phyloP scores from a whole-genome alignment of 2,329 filamentous ascomycete species.

The Parafenestella ontariensis region DNA sequence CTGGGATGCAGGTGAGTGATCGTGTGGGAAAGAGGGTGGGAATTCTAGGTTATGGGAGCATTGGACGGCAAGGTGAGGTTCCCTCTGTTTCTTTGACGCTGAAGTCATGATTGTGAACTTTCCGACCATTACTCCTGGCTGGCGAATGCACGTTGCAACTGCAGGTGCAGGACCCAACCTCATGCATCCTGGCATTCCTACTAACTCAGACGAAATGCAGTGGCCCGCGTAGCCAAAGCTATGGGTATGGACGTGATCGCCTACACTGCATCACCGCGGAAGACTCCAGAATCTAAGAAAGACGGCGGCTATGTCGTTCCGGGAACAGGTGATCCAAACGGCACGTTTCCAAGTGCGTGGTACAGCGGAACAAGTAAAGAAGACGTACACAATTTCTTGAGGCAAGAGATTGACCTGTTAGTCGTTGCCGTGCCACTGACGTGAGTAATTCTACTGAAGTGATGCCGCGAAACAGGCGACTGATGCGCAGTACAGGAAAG shows the following conservation, averaged over 20 bases:
- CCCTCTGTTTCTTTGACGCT: too few relatives aligned
- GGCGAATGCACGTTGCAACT: not conserved
- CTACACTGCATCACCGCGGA: conserved; percentile 74
- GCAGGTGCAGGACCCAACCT: not conserved
- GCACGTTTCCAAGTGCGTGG: conserved; percentile 63
- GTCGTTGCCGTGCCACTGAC: conserved; percentile 66
- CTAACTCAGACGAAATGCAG: conserved; percentile 34
- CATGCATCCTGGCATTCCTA: too few relatives aligned
- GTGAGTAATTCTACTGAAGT: conserved; percentile 28
- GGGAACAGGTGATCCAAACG: conserved; percentile 68
- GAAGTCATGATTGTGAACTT: too few relatives aligned
- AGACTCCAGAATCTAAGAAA: conserved; percentile 67
- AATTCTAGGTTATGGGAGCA: conserved; percentile 68
- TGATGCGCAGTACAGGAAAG: conserved; percentile 25
- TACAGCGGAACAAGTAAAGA: conserved; percentile 62
- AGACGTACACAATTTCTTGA: conserved; percentile 61
- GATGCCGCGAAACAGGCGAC: not conserved
- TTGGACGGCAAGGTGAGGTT: conserved; percentile 63
- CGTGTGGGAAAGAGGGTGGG: conserved; percentile 65
- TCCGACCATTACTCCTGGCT: not conserved
- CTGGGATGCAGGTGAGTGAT: conserved; percentile 56
- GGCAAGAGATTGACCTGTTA: conserved; percentile 63
- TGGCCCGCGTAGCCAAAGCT: conserved; percentile 65
- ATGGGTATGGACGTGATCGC: conserved; percentile 77
- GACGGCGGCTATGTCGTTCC: conserved; percentile 73